Base-by-base conservation (phyloP, 345 rosid genomes). In the Eucalyptus marginata region DNA sequence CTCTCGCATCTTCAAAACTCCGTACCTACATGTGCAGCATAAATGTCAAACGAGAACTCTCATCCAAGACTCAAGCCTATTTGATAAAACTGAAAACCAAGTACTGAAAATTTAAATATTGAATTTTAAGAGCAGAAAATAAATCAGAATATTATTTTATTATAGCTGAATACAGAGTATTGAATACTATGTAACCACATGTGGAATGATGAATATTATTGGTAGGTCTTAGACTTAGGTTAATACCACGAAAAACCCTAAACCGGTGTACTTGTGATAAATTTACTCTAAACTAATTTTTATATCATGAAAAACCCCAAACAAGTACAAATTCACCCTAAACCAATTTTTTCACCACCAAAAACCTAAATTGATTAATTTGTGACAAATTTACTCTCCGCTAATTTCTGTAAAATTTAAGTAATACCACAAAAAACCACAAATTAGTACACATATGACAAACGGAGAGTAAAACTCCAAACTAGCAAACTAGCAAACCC, bases 1-100 rank as follows among this genome's bases (percentile, higher is more conserved):
- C 89, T 98, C 99, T 36, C 98, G 94, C 89, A 96, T 94, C 95
- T 98, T 98, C 92, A 95, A 87, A 81, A 97, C 99, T 4, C 98
- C 97, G 5, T 97, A 98, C 99, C 99, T 98, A 86, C 90, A 90
- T 40, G 90, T 44, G 88, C 84, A 58, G 86, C 79, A 81, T 27
- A 25, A 36, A 31, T 47, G n/a, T 20, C 29, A 71, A 88, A 54
- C 7, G 2, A 88, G 43, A 46, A 64, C 54, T 33, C 49, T 9
- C 31, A n/a, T 36, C 84, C 83, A 76, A 76, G 83, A 71, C 81
- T 71, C 46, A 6, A 22, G 27, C 59, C 50, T 40, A 8, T 44
- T 49, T n/a, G 84, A 87, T 29, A n/a, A 36, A 62, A 76, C 52
- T 36, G 83, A 76, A 40, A 40, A 76, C 27, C 15, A 36, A 76